Evolutionary conservation across 1,139 yeast species (phyloP).

Genomic region (Suhomyces bokatorum): DNA sequence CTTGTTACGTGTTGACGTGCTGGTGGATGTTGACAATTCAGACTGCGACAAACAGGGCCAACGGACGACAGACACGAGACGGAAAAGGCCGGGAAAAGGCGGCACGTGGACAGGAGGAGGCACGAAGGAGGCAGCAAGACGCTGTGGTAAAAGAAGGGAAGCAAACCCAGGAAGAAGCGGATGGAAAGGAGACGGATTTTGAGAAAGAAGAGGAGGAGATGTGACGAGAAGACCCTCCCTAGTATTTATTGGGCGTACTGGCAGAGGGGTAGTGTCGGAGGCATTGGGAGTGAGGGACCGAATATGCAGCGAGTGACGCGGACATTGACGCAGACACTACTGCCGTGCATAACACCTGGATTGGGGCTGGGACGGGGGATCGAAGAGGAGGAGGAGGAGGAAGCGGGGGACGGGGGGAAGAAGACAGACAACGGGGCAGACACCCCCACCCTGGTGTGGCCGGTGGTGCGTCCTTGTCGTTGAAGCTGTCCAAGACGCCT

Average conservation of each 20-base stretch:
- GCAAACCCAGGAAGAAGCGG: neutral
- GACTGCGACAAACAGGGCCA: too few relatives aligned
- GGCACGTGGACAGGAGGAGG: neutral
- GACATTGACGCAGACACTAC: conserved; percentile 8
- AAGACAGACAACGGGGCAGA: too few relatives aligned
- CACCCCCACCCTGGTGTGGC: too few relatives aligned
- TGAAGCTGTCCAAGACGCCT: too few relatives aligned
- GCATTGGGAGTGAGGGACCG: conserved; percentile 2
- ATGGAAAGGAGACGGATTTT: neutral
- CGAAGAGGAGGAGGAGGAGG: neutral
- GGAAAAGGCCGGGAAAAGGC: too few relatives aligned
- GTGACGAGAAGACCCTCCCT: conserved; percentile 5
- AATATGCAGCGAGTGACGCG: conserved; percentile 8
- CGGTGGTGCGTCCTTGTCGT: too few relatives aligned
- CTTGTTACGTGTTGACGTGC: too few relatives aligned
- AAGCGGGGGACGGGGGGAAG: too few relatives aligned
- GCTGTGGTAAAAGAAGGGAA: neutral
- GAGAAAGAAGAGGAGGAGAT: neutral
- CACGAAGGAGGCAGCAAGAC: neutral
- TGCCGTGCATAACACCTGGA: conserved; percentile 6
- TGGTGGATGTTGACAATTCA: too few relatives aligned
- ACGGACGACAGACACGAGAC: too few relatives aligned
- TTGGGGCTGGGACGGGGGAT: conserved; percentile 1
- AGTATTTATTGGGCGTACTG: conserved; percentile 12
- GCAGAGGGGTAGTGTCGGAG: conserved; percentile 14